Conservation (phyloP, 805 yeast genomes). For the Geotrichum ghanense region DNA sequence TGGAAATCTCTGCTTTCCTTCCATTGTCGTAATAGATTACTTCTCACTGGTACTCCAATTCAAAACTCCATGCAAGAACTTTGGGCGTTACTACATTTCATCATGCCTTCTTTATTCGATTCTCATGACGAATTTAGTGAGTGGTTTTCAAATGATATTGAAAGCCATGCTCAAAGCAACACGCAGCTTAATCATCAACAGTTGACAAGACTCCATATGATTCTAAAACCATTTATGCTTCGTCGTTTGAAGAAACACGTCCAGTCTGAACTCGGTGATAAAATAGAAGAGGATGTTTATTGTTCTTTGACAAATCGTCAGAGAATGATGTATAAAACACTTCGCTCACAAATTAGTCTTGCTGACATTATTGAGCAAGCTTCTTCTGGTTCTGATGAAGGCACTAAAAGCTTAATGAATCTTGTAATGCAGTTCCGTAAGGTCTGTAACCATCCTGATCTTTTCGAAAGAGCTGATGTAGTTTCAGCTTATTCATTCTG, state of each 20-base stretch:
- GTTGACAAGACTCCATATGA: constrained; percentile 83
- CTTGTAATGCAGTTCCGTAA: constrained; percentile 98
- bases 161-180: constrained; percentile 90
- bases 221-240: constrained; percentile 93
- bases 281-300: constrained; percentile 86
- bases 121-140: constrained; percentile 97
- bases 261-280: constrained; percentile 95
- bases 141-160: constrained; percentile 97
- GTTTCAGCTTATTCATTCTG: constrained; percentile 70
- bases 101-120: constrained; percentile 96
- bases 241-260: constrained; percentile 96
- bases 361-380: constrained; percentile 76
- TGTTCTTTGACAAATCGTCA: constrained; percentile 90
- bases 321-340: constrained; percentile 70
- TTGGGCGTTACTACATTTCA: constrained; percentile 95
- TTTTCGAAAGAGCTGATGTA: constrained; percentile 93
- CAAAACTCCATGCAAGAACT: constrained; percentile 98
- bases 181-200: constrained; percentile 90
- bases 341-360: constrained; percentile 78
- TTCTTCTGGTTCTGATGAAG: constrained; percentile 38
- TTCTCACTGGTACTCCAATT: constrained; percentile 95
- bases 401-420: constrained; percentile 72
- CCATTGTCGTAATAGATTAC: constrained; percentile 84
- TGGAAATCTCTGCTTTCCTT: constrained; percentile 88
- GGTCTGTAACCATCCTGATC: constrained; percentile 95